phyloP scores from a whole-genome alignment of 495 filamentous ascomycete species.

The Pseudoneurospora amorphoporcata region DNA sequence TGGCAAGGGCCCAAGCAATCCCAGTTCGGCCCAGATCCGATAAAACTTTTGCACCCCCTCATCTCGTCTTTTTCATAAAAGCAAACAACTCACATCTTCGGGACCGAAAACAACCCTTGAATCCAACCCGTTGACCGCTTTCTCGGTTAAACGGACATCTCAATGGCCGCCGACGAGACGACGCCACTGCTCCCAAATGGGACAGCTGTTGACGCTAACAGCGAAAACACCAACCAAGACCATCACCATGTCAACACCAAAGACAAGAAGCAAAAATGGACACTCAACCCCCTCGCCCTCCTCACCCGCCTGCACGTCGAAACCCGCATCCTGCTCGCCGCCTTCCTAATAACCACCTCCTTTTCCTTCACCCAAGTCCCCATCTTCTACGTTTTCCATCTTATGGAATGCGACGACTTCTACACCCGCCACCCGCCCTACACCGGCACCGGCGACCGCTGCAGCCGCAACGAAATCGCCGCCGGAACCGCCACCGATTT shows the following conservation, averaged over 20 bases:
- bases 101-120: background rate
- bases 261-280: background rate
- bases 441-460: slow-evolving; percentile 29
- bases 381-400: slow-evolving; percentile 46
- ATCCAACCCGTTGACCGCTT: background rate
- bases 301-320: slow-evolving; percentile 15
- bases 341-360: slow-evolving; percentile 45
- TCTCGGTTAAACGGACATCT: background rate
- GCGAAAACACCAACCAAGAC: background rate
- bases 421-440: slow-evolving; percentile 31
- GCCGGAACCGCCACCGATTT: slow-evolving; percentile 45
- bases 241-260: background rate
- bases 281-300: background rate
- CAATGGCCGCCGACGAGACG: slow-evolving; percentile 1
- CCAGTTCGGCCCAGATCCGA: background rate
- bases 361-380: slow-evolving; percentile 51
- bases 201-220: background rate
- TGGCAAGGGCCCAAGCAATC: background rate
- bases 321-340: slow-evolving; percentile 38
- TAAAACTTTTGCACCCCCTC: background rate
- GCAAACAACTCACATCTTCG: background rate
- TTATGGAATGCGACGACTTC: slow-evolving; percentile 50
- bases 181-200: background rate
- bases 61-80: background rate
- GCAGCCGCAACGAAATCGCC: slow-evolving; percentile 37